phyloP scores from a whole-genome alignment of 1,284 basidiomycete species.

The Vanrija humicola region DNA sequence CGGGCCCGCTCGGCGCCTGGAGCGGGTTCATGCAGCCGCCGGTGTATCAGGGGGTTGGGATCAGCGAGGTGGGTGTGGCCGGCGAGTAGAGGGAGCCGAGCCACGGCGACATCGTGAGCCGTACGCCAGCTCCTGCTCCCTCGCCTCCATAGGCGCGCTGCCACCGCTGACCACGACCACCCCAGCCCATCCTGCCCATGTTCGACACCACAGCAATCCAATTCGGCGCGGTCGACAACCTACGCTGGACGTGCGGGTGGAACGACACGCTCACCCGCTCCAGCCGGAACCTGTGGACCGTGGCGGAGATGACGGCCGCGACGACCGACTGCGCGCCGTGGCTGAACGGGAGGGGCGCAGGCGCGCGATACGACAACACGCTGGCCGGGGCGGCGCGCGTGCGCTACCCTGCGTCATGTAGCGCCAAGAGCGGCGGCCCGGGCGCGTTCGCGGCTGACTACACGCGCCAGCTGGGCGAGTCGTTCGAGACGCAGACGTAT shows the following conservation, averaged over 20 bases:
- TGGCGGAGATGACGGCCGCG: slow-evolving; percentile 54
- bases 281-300: slow-evolving; percentile 61
- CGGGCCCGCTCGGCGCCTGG: slow-evolving; percentile 68
- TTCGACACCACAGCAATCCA: slow-evolving; percentile 29
- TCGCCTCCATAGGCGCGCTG: too few relatives aligned
- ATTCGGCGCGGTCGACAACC: slow-evolving; percentile 32
- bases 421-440: slow-evolving; percentile 63
- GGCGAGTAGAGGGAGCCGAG: too few relatives aligned
- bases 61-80: slow-evolving; percentile 36
- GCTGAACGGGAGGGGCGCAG: slow-evolving; percentile 60
- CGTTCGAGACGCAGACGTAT: slow-evolving; percentile 75
- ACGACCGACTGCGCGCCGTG: slow-evolving; percentile 36
- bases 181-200: slow-evolving; percentile 59
- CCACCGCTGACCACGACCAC: too few relatives aligned
- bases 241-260: slow-evolving; percentile 57
- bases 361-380: slow-evolving; percentile 73
- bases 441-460: slow-evolving; percentile 67
- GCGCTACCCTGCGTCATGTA: slow-evolving; percentile 61
- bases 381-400: slow-evolving; percentile 11
- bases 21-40: slow-evolving; percentile 59
- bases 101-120: too few relatives aligned
- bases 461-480: slow-evolving; percentile 71
- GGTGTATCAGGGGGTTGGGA: slow-evolving; percentile 29
- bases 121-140: too few relatives aligned
- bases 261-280: slow-evolving; percentile 53